Conservation (phyloP, 148 eudicot species). For the Amaranthus palmeri region DNA sequence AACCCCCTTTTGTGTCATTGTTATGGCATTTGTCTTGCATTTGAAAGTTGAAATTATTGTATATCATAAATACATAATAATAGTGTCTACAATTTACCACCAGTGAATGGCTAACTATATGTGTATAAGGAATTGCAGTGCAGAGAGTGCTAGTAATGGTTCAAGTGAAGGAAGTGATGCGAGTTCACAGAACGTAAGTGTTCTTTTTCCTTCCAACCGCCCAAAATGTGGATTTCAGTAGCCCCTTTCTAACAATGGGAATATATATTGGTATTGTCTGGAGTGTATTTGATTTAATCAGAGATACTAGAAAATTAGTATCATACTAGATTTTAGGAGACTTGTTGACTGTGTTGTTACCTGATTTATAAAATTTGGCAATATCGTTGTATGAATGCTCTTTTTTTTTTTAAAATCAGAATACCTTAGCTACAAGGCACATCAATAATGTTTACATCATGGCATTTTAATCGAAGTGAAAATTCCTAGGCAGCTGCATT, state of each 20-base stretch:
- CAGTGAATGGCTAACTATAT: conserved; percentile 10
- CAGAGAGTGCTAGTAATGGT: conserved; percentile 84
- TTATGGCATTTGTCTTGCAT: background rate
- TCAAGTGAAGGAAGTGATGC: conserved; percentile 98
- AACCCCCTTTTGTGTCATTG: background rate
- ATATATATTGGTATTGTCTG: background rate
- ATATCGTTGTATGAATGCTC: background rate
- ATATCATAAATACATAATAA: background rate
- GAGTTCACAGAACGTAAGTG: conserved; percentile 84
- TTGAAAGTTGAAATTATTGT: background rate
- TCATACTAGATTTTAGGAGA: background rate
- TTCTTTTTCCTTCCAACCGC: background rate
- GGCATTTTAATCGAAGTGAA: background rate
- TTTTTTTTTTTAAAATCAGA: background rate
- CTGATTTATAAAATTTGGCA: background rate
- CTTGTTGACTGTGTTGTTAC: background rate
- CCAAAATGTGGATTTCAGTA: background rate
- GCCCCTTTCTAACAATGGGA: background rate
- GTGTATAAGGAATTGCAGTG: conserved; percentile 46
- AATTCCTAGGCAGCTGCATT: background rate
- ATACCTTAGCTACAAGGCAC: background rate
- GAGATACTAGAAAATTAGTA: background rate
- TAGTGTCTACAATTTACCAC: background rate
- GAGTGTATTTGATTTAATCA: background rate
- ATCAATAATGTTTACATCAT: background rate